phyloP scores from a whole-genome alignment of 257 asterid genomes.

The Haberlea rhodopensis region DNA sequence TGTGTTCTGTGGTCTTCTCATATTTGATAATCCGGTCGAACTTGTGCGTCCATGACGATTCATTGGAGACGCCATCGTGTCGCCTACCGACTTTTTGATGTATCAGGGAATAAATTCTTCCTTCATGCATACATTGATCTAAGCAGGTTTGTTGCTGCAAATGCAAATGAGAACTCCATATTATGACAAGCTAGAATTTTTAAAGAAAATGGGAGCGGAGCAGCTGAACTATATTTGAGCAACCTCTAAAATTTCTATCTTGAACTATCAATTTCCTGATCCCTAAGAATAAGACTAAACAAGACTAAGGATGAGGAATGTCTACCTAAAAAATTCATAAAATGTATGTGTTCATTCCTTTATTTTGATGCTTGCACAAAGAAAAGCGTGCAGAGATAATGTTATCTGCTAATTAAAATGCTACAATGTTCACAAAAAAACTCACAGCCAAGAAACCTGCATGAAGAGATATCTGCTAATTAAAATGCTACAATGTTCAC shows the following conservation, averaged over 20 bases:
- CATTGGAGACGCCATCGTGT: conserved; percentile 44
- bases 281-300: no score
- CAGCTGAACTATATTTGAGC: not conserved
- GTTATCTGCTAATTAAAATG: not conserved
- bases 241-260: no score
- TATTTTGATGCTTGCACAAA: no score
- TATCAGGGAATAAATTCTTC: conserved; percentile 15
- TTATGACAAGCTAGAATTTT: not conserved
- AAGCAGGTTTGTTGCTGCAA: conserved; percentile 27
- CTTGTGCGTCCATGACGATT: conserved; percentile 54
- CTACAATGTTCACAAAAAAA: not conserved
- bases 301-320: not conserved
- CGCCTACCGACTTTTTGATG: conserved; percentile 23
- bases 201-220: not conserved
- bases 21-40: conserved; percentile 40
- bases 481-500: not conserved
- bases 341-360: no score
- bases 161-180: no score
- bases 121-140: conserved; percentile 30
- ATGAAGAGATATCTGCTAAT: no score
- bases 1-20: conserved; percentile 65
- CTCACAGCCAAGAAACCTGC: not conserved
- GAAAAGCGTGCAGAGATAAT: no score
- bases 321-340: no score
- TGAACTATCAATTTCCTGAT: no score